Conservation (phyloP, 176 grass and related monocot genomes). For the Aegilops umbellulata region DNA sequence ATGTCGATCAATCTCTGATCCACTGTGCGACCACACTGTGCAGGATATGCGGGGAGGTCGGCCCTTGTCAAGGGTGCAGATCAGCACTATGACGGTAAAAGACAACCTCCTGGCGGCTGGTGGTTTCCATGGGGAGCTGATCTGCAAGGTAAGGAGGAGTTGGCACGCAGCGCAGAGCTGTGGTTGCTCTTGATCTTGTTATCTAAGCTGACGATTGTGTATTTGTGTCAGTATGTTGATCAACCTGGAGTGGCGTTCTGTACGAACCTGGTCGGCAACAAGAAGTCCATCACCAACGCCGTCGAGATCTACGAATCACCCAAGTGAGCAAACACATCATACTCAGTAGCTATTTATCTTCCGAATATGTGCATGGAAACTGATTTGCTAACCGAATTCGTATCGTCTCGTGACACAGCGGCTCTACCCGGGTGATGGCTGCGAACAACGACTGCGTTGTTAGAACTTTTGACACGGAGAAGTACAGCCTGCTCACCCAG, state of each 20-base stretch:
- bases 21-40: background rate
- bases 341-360: background rate
- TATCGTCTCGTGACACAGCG: constrained; percentile 35
- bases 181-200: background rate
- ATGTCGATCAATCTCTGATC: background rate
- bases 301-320: constrained; percentile 58
- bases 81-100: constrained; percentile 70
- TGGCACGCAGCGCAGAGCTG: background rate
- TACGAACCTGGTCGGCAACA: constrained; percentile 54
- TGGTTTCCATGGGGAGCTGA: constrained; percentile 84
- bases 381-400: constrained; percentile 1
- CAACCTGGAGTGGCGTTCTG: constrained; percentile 57
- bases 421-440: constrained; percentile 38
- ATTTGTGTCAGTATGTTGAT: constrained; percentile 45
- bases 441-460: constrained; percentile 71
- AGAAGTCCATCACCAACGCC: constrained; percentile 72
- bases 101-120: constrained; percentile 73
- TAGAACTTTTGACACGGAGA: constrained; percentile 57
- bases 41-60: constrained; percentile 21
- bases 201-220: background rate
- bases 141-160: constrained; percentile 64
- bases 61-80: constrained; percentile 65
- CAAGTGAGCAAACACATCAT: constrained; percentile 19
- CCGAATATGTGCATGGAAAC: background rate
- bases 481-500: constrained; percentile 32